Evolutionary conservation across 257 asterid genomes (phyloP).

Genomic region (Phtheirospermum japonicum): DNA sequence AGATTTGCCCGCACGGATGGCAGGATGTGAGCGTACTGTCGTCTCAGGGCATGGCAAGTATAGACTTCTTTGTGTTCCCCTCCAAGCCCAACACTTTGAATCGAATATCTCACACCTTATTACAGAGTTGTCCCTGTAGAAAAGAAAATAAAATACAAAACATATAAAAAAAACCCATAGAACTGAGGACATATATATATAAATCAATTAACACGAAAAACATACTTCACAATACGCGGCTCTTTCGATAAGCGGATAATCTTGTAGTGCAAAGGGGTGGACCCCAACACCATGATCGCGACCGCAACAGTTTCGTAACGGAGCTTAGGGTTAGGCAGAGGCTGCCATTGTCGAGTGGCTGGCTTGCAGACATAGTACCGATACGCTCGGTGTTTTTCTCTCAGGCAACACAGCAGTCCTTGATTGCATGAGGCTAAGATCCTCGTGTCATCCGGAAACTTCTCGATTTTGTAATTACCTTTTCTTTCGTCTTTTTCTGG

Average conservation of each 20-base stretch:
- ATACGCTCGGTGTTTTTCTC: too few species aligned
- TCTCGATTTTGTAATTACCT: too few species aligned
- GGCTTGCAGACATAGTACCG: slow-evolving; percentile 32
- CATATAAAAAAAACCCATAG: too few species aligned
- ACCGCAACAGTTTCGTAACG: not conserved
- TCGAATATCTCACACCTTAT: not conserved
- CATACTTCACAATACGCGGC: not conserved
- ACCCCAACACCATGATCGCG: slow-evolving; percentile 15
- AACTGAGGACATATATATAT: too few species aligned
- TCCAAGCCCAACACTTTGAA: not conserved
- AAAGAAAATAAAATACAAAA: not conserved
- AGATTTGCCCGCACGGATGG: not conserved
- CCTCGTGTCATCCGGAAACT: not conserved
- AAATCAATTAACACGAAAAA: not conserved
- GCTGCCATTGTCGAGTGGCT: slow-evolving; percentile 26
- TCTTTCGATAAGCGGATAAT: slow-evolving; percentile 26
- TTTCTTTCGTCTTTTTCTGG: not conserved
- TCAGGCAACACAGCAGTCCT: slow-evolving; percentile 25
- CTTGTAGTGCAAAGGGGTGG: slow-evolving; percentile 25
- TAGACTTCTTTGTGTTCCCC: not conserved
- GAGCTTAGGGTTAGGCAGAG: slow-evolving; percentile 27
- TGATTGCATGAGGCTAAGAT: slow-evolving; percentile 31
- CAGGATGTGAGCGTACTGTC: not conserved
- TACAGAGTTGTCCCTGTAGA: not conserved
- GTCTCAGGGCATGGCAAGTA: not conserved